Evolutionary conservation across 371 early-diverging fungal species (phyloP).

Genomic region (Syncephalastrum contaminatum): DNA sequence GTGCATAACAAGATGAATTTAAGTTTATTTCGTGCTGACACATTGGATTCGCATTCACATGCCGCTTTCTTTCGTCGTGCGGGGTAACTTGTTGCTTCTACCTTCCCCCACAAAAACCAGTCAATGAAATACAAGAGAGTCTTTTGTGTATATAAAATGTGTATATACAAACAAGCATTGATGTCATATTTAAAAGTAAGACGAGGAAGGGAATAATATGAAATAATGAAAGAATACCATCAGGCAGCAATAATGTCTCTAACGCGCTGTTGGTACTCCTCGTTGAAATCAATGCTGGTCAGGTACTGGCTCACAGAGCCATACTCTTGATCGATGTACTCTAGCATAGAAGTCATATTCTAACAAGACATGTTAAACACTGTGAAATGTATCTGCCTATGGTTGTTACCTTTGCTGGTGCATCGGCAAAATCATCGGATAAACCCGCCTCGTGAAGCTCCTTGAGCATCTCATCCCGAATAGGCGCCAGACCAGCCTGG

Average conservation of each 20-base stretch:
- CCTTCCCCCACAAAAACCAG: no score
- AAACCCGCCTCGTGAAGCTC: slow-evolving; percentile 55
- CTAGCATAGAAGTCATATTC: slow-evolving; percentile 35
- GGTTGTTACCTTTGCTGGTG: slow-evolving; percentile 47
- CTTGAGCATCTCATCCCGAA: slow-evolving; percentile 44
- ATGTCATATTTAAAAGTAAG: no score
- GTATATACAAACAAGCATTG: no score
- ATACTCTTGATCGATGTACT: slow-evolving; percentile 26
- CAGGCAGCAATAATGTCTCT: slow-evolving; percentile 25
- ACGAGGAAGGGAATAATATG: no score
- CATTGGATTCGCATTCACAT: slow-evolving; percentile 1
- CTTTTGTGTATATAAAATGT: no score
- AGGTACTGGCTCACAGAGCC: slow-evolving; percentile 37
- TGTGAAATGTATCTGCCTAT: not conserved
- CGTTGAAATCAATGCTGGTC: slow-evolving; percentile 30
- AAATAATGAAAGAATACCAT: not conserved
- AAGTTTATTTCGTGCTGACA: slow-evolving; percentile 11
- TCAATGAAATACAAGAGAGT: no score
- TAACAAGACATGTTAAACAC: slow-evolving; percentile 3
- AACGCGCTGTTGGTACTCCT: slow-evolving; percentile 31
- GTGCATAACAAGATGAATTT: not conserved
- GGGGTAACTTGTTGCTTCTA: no score
- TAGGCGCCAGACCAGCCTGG: slow-evolving; percentile 46
- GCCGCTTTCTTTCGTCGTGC: no score
- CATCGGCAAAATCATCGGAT: slow-evolving; percentile 54